These are phyloP conservation scores for Diaporthe nobilis DNA, from an alignment of 2,329 filamentous ascomycete species.

Conservation along the genomic window DNA sequence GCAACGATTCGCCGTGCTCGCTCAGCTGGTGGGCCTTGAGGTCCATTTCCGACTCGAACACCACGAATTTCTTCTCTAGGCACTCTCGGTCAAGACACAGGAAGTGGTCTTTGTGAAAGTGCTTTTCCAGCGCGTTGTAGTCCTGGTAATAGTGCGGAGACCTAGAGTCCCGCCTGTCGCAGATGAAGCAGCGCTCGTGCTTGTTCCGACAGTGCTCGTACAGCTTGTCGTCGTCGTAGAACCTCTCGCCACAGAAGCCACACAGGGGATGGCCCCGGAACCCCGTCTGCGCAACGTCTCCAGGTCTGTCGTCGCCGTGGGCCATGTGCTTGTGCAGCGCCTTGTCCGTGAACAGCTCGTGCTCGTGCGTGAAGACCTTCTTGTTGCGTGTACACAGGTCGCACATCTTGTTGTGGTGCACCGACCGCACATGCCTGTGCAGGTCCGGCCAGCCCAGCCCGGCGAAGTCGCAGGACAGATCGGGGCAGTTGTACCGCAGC, in stretches of 20 bases:
- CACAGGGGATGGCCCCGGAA: slow-evolving; percentile 97
- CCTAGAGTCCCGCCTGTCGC: slow-evolving; percentile 78
- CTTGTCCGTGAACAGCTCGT: slow-evolving; percentile 87
- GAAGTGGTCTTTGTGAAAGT: slow-evolving; percentile 91
- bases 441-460: slow-evolving; percentile 75
- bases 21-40: slow-evolving; percentile 93
- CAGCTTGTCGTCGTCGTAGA: slow-evolving; percentile 96
- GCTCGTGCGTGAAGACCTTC: slow-evolving; percentile 98
- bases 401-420: slow-evolving; percentile 90
- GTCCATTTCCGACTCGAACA: slow-evolving; percentile 95
- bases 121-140: slow-evolving; percentile 87
- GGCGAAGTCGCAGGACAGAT: slow-evolving; percentile 83
- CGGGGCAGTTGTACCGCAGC: slow-evolving; percentile 94
- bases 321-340: slow-evolving; percentile 91
- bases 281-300: slow-evolving; percentile 90
- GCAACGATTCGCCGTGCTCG: slow-evolving; percentile 82
- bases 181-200: slow-evolving; percentile 96
- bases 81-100: slow-evolving; percentile 89
- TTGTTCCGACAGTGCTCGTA: slow-evolving; percentile 94
- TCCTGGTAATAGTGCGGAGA: slow-evolving; percentile 93
- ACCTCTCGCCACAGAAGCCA: slow-evolving; percentile 90
- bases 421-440: slow-evolving; percentile 82
- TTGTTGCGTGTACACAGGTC: slow-evolving; percentile 94
- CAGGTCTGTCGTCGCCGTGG: slow-evolving; percentile 90
- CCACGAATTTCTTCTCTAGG: slow-evolving; percentile 96